Conservation (phyloP, 179 eudicot species). For the Amaranthus tricolor region DNA sequence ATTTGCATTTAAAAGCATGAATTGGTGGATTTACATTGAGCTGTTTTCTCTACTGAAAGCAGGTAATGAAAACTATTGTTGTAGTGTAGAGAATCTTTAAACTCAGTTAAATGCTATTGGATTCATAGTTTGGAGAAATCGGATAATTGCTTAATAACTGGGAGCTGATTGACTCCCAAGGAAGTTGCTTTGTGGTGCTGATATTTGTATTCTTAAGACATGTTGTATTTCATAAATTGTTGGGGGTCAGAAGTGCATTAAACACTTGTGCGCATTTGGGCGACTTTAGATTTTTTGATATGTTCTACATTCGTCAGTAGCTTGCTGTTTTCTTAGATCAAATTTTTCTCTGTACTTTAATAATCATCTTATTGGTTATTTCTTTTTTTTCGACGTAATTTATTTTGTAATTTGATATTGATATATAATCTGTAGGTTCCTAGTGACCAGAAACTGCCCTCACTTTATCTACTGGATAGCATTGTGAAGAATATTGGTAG, state of each 20-base stretch:
- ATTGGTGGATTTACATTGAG: neutral
- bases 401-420: constrained; percentile 17
- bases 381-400: constrained; percentile 7
- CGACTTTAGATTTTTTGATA: neutral
- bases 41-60: neutral
- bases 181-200: constrained; percentile 2
- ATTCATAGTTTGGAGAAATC: neutral
- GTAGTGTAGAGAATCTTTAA: neutral
- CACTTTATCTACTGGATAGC: constrained; percentile 93
- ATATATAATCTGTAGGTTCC: constrained; percentile 71
- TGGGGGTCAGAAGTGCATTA: constrained; percentile 10
- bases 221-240: neutral
- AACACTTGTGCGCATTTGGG: neutral
- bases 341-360: neutral
- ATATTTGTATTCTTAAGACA: neutral
- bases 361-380: neutral
- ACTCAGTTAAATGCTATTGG: neutral
- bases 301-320: neutral
- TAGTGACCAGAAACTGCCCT: constrained; percentile 93
- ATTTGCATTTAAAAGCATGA: neutral
- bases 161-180: neutral
- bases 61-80: neutral
- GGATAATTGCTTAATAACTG: neutral
- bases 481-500: constrained; percentile 98
- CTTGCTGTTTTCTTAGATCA: neutral